phyloP scores from a whole-genome alignment of 306 rosid genomes.

The Dicorynia guianensis region DNA sequence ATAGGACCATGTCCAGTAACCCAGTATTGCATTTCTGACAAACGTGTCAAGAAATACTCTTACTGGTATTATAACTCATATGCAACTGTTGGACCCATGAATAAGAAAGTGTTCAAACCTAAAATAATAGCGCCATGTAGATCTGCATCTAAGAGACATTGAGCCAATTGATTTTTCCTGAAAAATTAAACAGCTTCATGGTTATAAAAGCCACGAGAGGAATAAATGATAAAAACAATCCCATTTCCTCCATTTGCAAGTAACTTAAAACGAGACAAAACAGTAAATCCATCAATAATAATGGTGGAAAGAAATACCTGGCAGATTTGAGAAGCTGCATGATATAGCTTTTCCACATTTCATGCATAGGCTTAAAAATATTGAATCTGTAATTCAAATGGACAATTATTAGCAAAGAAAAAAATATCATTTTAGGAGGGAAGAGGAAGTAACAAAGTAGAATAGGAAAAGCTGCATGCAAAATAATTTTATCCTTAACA shows the following conservation, averaged over 20 bases:
- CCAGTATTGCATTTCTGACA: slow-evolving; percentile 9
- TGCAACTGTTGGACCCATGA: slow-evolving; percentile 18
- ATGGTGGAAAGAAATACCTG: slow-evolving; percentile 55
- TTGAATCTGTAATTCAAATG: slow-evolving; percentile 60
- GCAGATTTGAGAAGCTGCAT: slow-evolving; percentile 56
- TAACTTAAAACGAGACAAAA: neutral
- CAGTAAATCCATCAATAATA: slow-evolving; percentile 30
- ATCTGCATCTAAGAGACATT: slow-evolving; percentile 75
- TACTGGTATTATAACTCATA: neutral
- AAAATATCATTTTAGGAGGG: slow-evolving; percentile 3
- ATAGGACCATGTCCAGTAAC: neutral
- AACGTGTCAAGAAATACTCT: neutral
- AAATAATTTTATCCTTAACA: neutral
- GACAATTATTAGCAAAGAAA: slow-evolving; percentile 32
- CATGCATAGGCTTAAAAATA: slow-evolving; percentile 80
- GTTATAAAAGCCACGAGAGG: slow-evolving; percentile 33
- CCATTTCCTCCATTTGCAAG: neutral
- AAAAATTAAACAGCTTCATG: slow-evolving; percentile 41
- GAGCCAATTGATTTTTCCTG: slow-evolving; percentile 85
- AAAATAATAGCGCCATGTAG: slow-evolving; percentile 83
- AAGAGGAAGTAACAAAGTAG: neutral
- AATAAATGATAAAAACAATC: neutral
- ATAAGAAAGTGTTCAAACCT: slow-evolving; percentile 53
- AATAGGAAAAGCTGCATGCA: neutral
- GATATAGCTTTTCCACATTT: slow-evolving; percentile 82